Conservation (phyloP, 352 stramenopile species). For the Plasmopara muralis region DNA sequence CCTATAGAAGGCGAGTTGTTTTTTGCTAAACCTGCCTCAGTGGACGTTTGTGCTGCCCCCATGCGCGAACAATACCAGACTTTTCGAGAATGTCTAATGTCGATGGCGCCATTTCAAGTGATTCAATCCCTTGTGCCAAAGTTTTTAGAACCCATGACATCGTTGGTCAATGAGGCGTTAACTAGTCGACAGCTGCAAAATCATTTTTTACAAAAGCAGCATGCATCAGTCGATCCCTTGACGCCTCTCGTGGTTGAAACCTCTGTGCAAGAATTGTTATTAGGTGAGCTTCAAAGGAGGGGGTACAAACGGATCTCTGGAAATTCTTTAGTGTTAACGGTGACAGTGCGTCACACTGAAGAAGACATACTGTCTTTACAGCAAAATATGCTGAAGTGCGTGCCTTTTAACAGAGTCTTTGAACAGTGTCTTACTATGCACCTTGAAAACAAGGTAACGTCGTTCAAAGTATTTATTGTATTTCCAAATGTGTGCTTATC, state of each 20-base stretch:
- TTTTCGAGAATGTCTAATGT: slow-evolving; percentile 35
- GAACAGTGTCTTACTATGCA: slow-evolving; percentile 29
- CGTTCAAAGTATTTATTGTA: not conserved
- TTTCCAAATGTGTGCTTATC: not conserved
- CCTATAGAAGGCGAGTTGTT: slow-evolving; percentile 46
- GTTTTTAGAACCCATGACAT: slow-evolving; percentile 34
- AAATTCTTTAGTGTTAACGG: slow-evolving; percentile 3
- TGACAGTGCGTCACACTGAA: not conserved
- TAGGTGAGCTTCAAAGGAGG: slow-evolving; percentile 12
- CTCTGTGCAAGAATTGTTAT: slow-evolving; percentile 14
- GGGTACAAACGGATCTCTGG: slow-evolving; percentile 4
- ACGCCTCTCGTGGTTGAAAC: not conserved
- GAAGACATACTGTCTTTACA: slow-evolving; percentile 1
- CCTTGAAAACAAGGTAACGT: slow-evolving; percentile 25
- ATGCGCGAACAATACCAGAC: slow-evolving; percentile 19
- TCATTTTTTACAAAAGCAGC: slow-evolving; percentile 36
- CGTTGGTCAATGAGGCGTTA: slow-evolving; percentile 41
- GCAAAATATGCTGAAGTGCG: slow-evolving; percentile 19
- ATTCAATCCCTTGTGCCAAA: slow-evolving; percentile 27
- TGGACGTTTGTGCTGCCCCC: slow-evolving; percentile 12
- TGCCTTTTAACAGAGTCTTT: slow-evolving; percentile 34
- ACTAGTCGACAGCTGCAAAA: slow-evolving; percentile 63
- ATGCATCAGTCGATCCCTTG: not conserved
- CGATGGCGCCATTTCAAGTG: slow-evolving; percentile 42
- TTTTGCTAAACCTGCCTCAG: slow-evolving; percentile 26